A percentile compares a stretch with the other conserved stretches of the same genome.
Conservation (phyloP, 805 yeast species). For the Jamesozyma lodderae region DNA sequence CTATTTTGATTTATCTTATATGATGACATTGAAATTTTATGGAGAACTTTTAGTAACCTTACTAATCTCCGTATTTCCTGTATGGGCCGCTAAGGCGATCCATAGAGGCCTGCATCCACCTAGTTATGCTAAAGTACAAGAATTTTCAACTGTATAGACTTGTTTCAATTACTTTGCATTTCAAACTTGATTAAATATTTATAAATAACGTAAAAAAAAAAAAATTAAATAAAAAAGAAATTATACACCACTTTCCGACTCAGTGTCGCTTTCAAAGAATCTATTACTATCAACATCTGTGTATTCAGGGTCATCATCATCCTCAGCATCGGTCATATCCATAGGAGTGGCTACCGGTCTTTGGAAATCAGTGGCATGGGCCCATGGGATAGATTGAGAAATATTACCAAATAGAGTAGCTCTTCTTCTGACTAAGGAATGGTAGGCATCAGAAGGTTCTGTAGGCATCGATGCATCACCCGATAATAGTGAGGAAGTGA, state of each 20-base stretch:
- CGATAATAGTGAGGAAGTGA: neutral
- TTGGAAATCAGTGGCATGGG: conserved; percentile 82
- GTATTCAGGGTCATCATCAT: neutral
- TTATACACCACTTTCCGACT: conserved; percentile 8
- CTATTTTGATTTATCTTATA: conserved; percentile 69
- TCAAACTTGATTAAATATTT: neutral
- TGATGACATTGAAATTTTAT: conserved; percentile 46
- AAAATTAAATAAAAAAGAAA: neutral
- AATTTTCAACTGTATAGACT: conserved; percentile 37
- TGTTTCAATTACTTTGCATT: too few relatives aligned
- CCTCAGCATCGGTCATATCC: neutral
- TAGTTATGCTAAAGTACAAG: conserved; percentile 93
- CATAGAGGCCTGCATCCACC: conserved; percentile 82
- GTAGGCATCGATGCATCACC: conserved; percentile 3
- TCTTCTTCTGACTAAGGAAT: conserved; percentile 18
- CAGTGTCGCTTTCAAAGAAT: conserved; percentile 13
- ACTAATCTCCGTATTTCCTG: conserved; percentile 70
- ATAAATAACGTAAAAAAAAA: too few relatives aligned
- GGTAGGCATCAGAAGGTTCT: conserved; percentile 19
- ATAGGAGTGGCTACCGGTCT: conserved; percentile 32
- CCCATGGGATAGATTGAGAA: conserved; percentile 49
- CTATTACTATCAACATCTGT: conserved; percentile 13
- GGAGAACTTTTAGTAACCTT: conserved; percentile 65
- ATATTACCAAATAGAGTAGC: conserved; percentile 20
- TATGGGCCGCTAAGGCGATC: conserved; percentile 74